Evolutionary conservation across 108 stramenopile species (phyloP).

Genomic region (Nitzschia sp.): DNA sequence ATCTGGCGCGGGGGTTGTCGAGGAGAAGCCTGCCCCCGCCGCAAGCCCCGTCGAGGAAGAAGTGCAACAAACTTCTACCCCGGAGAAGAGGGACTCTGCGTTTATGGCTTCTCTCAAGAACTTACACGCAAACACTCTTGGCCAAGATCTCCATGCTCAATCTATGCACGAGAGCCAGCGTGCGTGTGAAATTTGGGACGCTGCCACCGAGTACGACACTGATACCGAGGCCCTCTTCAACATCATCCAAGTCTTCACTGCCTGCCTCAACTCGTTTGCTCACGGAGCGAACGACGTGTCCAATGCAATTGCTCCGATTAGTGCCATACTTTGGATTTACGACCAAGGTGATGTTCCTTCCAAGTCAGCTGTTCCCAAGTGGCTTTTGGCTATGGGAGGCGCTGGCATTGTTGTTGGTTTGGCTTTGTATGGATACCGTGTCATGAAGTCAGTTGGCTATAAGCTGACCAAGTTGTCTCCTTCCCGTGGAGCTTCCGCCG

Average conservation of each 20-base stretch:
- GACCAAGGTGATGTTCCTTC: conserved; percentile 26
- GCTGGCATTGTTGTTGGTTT: conserved; percentile 62
- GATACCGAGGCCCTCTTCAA: conserved; percentile 56
- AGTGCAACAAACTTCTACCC: background rate
- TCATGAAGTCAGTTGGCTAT: conserved; percentile 54
- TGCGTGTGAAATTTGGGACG: conserved; percentile 58
- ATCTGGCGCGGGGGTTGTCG: too few relatives aligned
- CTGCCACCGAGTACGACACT: conserved; percentile 45
- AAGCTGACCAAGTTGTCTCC: conserved; percentile 47
- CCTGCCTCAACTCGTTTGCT: conserved; percentile 61
- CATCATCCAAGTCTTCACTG: conserved; percentile 78
- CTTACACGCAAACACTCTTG: conserved; percentile 6
- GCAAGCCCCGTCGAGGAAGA: too few relatives aligned
- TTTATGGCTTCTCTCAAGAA: background rate
- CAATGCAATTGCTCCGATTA: conserved; percentile 70
- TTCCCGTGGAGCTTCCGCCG: conserved; percentile 58
- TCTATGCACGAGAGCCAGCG: conserved; percentile 25
- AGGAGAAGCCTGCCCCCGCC: background rate
- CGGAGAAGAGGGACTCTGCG: background rate
- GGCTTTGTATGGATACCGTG: conserved; percentile 49
- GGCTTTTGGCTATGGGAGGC: conserved; percentile 68
- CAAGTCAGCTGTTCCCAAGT: conserved; percentile 38
- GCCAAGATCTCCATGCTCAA: conserved; percentile 33
- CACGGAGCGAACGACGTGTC: conserved; percentile 83
- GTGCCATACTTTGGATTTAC: conserved; percentile 61